Evolutionary conservation across 2,329 filamentous ascomycete species (phyloP), one percentile per base, ranked within the genome.

Genomic region (Ophiostoma novo-ulmi): DNA sequence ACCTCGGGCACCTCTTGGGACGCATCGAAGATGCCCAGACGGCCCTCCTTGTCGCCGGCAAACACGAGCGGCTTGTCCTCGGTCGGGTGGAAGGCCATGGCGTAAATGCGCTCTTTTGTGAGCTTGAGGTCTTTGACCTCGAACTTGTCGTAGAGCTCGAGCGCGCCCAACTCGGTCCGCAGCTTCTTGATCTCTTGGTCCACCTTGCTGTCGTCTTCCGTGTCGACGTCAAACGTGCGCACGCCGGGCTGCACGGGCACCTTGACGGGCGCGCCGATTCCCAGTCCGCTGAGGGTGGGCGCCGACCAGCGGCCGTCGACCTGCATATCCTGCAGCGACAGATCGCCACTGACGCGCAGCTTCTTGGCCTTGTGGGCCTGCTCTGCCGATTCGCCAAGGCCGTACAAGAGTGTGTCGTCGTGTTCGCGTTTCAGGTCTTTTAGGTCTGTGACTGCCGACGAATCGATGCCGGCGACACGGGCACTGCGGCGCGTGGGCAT

Each of bases 101-200:
- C 86, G 77, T 98, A 99, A 17, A 97, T 86, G 69, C 94, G 83
- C 75, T 97, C 93, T 0, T 93, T 94, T 0, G 91, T 94, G 67
- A 97, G 89, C 78, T 97, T 98, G 76, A 97, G 95, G 69, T 92
- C 92, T 93, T 90, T 94, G 0, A 94, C 93, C 26, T 88, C 86
- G 85, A 92, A 97, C 17, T 89, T 88, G 71, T 96, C 90, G 82
- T 96, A 98, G 0, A 99, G 78, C 73, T 90, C 83, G 26, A 99
- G 79, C 0, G 86, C 84, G 72, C 87, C 90, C 90, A 98, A 94
- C 65, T 88, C 89, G 77, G 92, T 83, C 41, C 94, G 83, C 70
- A 97, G 74, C 0, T 86, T 85, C 77, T 90, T 91, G 8, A 98
- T 77, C 31, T 89, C 89, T 75, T 91, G 89, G 76, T 97, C 89